Evolutionary conservation across 2,329 filamentous ascomycete species (phyloP).

Genomic region (Cladosporium velox): DNA sequence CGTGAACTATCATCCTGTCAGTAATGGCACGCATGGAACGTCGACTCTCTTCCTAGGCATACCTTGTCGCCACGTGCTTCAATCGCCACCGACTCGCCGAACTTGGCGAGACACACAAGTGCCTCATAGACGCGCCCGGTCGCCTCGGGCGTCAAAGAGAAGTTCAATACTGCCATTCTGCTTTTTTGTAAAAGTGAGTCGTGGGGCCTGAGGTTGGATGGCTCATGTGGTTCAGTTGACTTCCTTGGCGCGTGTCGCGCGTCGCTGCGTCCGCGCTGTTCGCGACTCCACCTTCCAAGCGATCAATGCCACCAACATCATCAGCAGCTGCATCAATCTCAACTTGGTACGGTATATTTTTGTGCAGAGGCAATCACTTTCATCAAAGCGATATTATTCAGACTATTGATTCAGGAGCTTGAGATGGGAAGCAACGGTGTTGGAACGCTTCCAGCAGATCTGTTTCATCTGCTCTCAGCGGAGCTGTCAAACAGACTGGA

Average conservation of each 20-base stretch:
- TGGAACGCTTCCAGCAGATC: constrained; percentile 55
- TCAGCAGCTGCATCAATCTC: constrained; percentile 9
- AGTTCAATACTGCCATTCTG: constrained; percentile 55
- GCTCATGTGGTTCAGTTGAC: constrained; percentile 4
- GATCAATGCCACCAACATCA: constrained; percentile 19
- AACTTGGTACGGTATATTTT: neutral
- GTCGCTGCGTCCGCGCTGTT: constrained; percentile 12
- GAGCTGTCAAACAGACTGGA: constrained; percentile 59
- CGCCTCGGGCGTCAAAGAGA: constrained; percentile 73
- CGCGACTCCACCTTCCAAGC: constrained; percentile 9
- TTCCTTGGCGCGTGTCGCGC: constrained; percentile 15
- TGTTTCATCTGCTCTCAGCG: constrained; percentile 62
- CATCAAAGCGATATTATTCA: neutral
- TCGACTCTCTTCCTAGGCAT: constrained; percentile 24
- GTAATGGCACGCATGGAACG: neutral
- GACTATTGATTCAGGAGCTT: neutral
- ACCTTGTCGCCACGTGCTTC: constrained; percentile 71
- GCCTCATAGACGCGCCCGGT: constrained; percentile 71
- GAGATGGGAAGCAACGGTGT: constrained; percentile 17
- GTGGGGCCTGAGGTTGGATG: neutral
- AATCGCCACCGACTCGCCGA: constrained; percentile 75
- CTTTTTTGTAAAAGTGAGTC: neutral
- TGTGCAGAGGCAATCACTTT: neutral
- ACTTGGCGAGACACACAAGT: constrained; percentile 73
- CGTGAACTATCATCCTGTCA: constrained; percentile 57